phyloP scores from a whole-genome alignment of 768 basidiomycete genomes.

The Amanita polypyramis region DNA sequence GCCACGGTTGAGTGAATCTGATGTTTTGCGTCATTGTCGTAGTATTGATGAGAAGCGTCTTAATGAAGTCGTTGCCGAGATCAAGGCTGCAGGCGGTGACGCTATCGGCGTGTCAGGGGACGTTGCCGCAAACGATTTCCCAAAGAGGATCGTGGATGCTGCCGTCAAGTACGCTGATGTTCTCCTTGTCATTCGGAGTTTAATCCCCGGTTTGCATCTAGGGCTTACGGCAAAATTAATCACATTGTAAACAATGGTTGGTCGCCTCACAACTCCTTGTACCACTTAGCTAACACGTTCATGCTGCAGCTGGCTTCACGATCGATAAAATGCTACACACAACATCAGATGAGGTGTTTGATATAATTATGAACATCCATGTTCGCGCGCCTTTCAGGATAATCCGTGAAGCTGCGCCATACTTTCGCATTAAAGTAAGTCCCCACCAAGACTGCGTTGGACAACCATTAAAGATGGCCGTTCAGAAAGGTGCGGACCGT shows the following conservation, averaged over 20 bases:
- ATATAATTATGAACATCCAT: slow-evolving; percentile 77
- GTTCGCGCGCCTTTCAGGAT: slow-evolving; percentile 82
- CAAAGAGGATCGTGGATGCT: slow-evolving; percentile 64
- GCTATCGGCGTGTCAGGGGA: slow-evolving; percentile 70
- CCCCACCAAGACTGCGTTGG: not conserved
- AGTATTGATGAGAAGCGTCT: slow-evolving; percentile 71
- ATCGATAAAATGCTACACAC: slow-evolving; percentile 86
- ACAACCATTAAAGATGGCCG: not conserved
- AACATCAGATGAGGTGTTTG: slow-evolving; percentile 72
- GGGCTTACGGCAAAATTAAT: slow-evolving; percentile 77
- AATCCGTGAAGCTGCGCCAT: slow-evolving; percentile 74
- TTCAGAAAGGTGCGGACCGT: slow-evolving; percentile 38
- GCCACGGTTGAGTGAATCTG: not conserved
- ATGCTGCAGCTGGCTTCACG: slow-evolving; percentile 52
- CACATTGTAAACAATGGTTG: slow-evolving; percentile 77
- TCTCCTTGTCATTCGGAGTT: not conserved
- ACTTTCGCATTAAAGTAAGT: slow-evolving; percentile 63
- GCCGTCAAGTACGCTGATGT: slow-evolving; percentile 54
- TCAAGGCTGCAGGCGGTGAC: slow-evolving; percentile 62
- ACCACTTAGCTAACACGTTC: not conserved
- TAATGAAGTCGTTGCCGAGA: slow-evolving; percentile 57
- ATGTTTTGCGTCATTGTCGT: slow-evolving; percentile 4
- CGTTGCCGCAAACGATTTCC: slow-evolving; percentile 77
- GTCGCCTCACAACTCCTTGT: slow-evolving; percentile 7
- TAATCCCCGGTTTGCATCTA: slow-evolving; percentile 15